phyloP scores from a whole-genome alignment of 495 filamentous ascomycete genomes.

The Aspergillus diversus region DNA sequence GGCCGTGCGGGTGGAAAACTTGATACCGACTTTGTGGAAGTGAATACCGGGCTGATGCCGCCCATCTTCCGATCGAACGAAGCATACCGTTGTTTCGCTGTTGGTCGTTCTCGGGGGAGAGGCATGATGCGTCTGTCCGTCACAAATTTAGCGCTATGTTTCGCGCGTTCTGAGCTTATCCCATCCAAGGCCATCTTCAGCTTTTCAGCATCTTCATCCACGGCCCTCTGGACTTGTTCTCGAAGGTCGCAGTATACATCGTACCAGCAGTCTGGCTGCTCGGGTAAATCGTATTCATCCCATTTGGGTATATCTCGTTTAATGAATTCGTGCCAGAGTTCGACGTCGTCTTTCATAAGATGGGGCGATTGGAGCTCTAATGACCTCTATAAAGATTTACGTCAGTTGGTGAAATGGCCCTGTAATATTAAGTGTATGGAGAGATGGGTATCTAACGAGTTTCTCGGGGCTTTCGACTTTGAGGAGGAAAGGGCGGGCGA shows the following conservation, averaged over 20 bases:
- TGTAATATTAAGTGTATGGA: constrained; percentile 4
- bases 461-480: constrained; percentile 68
- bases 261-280: constrained; percentile 62
- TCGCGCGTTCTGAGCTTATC: constrained; percentile 52
- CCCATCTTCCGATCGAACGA: constrained; percentile 34
- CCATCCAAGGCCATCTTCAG: constrained; percentile 54
- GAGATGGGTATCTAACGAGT: constrained; percentile 49
- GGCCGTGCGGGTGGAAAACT: constrained; percentile 25
- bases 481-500: constrained; percentile 61
- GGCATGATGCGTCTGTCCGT: constrained; percentile 31
- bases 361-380: constrained; percentile 71
- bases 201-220: constrained; percentile 51
- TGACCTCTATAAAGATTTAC: constrained; percentile 39
- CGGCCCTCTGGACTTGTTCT: constrained; percentile 46
- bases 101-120: constrained; percentile 33
- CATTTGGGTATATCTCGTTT: constrained; percentile 67
- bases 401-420: constrained; percentile 1
- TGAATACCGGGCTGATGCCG: constrained; percentile 26
- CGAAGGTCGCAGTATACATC: constrained; percentile 61
- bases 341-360: constrained; percentile 58
- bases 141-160: constrained; percentile 51
- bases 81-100: constrained; percentile 31
- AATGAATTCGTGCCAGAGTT: constrained; percentile 72
- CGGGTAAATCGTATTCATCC: constrained; percentile 58
- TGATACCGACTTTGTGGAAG: constrained; percentile 13